Evolutionary conservation across 1,139 yeast species (phyloP).

Genomic region (Kazachstania sp.): DNA sequence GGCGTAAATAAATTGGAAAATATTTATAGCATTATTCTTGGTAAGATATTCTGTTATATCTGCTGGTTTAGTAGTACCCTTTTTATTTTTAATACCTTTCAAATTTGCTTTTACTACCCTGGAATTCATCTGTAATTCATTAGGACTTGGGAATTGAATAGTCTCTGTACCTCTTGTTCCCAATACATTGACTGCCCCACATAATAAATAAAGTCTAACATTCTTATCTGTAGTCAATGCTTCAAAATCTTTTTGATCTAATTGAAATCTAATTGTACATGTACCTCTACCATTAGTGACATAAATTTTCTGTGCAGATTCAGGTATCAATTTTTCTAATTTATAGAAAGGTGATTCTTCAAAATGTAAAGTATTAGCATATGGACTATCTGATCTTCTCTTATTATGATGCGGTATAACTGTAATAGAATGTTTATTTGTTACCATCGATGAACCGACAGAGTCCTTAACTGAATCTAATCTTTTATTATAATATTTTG

Average conservation of each 20-base stretch:
- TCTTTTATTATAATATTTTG: neutral
- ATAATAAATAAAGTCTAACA: constrained; percentile 38
- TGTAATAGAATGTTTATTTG: neutral
- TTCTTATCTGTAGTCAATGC: constrained; percentile 28
- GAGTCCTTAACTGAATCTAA: constrained; percentile 34
- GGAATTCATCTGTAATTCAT: constrained; percentile 48
- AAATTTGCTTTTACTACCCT: constrained; percentile 40
- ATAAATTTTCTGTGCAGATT: constrained; percentile 38
- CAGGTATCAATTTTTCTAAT: constrained; percentile 38
- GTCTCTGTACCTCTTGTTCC: constrained; percentile 33
- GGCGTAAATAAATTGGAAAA: constrained; percentile 44
- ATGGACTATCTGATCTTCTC: neutral
- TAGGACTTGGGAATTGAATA: constrained; percentile 51
- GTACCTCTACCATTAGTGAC: constrained; percentile 38
- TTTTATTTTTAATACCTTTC: constrained; percentile 52
- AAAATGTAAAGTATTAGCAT: constrained; percentile 33
- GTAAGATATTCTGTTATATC: constrained; percentile 21
- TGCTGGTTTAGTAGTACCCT: constrained; percentile 43
- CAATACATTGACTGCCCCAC: constrained; percentile 37
- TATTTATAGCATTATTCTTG: constrained; percentile 50
- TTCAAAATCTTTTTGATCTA: constrained; percentile 36
- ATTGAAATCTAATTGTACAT: constrained; percentile 34
- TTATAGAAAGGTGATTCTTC: constrained; percentile 46
- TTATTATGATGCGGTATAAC: no score
- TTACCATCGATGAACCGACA: no score